phyloP scores from a whole-genome alignment of 2,329 filamentous ascomycete species.

The Cordyceps cateniannulata region DNA sequence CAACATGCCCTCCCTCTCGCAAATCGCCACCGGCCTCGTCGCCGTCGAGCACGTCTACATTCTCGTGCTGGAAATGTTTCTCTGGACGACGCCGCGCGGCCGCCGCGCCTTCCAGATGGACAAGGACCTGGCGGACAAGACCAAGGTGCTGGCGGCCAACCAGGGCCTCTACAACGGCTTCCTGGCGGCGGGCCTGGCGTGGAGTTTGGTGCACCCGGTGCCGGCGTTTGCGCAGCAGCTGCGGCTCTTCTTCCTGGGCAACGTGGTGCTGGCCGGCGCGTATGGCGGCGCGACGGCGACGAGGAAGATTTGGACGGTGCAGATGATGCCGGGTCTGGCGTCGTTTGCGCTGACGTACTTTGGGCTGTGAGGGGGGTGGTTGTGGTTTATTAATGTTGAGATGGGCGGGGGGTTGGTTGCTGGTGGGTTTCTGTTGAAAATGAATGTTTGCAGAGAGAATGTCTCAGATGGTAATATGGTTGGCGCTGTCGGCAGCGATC shows the following conservation, averaged over 20 bases:
- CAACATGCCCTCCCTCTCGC: conserved; percentile 28
- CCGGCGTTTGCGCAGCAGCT: conserved; percentile 36
- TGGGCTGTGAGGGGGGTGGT: conserved; percentile 13
- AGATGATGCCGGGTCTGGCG: conserved; percentile 31
- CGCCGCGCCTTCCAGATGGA: conserved; percentile 37
- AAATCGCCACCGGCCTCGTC: conserved; percentile 31
- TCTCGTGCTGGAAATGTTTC: conserved; percentile 41
- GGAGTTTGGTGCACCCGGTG: conserved; percentile 41
- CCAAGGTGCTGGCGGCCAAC: conserved; percentile 40
- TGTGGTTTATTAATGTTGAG: neutral
- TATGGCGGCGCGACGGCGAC: conserved; percentile 38
- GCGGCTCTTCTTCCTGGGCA: conserved; percentile 40
- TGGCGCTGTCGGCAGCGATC: neutral
- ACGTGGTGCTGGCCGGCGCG: conserved; percentile 37
- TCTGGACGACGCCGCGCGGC: conserved; percentile 42
- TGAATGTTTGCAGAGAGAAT: no score
- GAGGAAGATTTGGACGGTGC: conserved; percentile 36
- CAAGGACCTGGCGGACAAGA: conserved; percentile 39
- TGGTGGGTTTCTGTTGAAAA: neutral
- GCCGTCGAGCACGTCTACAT: conserved; percentile 42
- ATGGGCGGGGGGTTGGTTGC: neutral
- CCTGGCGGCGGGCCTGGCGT: conserved; percentile 41
- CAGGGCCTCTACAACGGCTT: conserved; percentile 49
- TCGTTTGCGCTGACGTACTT: conserved; percentile 22
- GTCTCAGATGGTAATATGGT: neutral